Conservation (phyloP, 2,329 filamentous ascomycete species). For the Aspergillus tamarii region DNA sequence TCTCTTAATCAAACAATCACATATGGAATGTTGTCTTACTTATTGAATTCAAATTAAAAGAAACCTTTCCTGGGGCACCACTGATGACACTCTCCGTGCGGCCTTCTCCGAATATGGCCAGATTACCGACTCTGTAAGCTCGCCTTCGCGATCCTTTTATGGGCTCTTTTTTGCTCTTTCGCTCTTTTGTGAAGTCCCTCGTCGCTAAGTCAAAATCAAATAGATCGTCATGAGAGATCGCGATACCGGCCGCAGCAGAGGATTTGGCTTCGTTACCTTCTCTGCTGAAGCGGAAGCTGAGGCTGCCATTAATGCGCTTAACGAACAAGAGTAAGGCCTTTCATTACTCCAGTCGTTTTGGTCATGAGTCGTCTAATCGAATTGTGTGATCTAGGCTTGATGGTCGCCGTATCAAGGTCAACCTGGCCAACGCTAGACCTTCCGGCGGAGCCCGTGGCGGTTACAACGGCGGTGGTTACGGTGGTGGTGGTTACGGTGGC, state of each 20-base stretch:
- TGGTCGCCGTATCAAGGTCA: not conserved
- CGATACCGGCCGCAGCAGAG: constrained; percentile 24
- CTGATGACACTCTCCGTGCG: not conserved
- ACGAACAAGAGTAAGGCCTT: not conserved
- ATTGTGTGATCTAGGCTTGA: not conserved
- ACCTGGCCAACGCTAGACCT: not conserved
- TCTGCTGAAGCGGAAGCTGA: constrained; percentile 13
- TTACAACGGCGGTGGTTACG: not conserved
- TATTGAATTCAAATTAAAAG: not conserved
- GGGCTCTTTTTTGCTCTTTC: not conserved
- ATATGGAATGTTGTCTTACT: not conserved
- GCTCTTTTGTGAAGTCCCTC: not conserved
- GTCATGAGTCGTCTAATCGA: not conserved
- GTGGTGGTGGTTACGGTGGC: not conserved
- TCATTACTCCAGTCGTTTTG: too few species aligned
- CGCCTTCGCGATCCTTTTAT: not conserved
- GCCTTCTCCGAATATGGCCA: not conserved
- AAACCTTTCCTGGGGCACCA: not conserved
- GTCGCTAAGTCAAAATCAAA: not conserved
- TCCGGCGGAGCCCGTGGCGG: not conserved
- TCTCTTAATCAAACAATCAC: not conserved
- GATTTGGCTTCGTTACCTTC: constrained; percentile 34
- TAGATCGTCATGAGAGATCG: not conserved
- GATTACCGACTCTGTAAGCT: not conserved
- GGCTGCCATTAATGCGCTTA: not conserved